phyloP scores from a whole-genome alignment of 177 flowering plant genomes.

The Telopea speciosissima region DNA sequence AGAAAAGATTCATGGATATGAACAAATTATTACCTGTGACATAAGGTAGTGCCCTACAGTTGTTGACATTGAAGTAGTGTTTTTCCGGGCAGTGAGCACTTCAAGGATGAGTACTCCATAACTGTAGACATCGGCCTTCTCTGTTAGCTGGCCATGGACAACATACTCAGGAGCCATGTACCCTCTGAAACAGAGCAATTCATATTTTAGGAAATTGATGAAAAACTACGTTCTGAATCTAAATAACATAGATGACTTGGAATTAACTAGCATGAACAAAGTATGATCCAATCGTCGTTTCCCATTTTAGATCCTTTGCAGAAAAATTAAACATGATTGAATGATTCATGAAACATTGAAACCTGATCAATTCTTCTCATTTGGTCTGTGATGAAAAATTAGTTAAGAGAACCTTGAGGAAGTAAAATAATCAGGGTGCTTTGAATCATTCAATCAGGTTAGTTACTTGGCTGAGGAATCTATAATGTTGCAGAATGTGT shows the following conservation, averaged over 20 bases:
- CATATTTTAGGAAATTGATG: neutral
- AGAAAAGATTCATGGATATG: neutral
- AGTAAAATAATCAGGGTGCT: too few relatives aligned
- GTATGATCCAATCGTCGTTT: too few relatives aligned
- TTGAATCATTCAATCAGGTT: too few relatives aligned
- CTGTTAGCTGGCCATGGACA: conserved; percentile 17
- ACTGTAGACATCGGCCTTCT: conserved; percentile 21
- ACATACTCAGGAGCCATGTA: conserved; percentile 22
- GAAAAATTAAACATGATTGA: neutral
- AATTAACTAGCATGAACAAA: too few relatives aligned
- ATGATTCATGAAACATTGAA: neutral
- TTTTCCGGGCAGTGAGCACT: conserved; percentile 16
- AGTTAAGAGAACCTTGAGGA: too few relatives aligned
- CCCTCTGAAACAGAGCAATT: conserved; percentile 11
- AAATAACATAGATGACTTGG: too few relatives aligned
- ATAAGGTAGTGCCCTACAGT: neutral
- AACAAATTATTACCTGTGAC: neutral
- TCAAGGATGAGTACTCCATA: conserved; percentile 20
- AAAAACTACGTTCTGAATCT: neutral
- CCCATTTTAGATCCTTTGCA: too few relatives aligned
- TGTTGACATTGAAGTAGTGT: conserved; percentile 8
- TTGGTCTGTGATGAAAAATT: too few relatives aligned
- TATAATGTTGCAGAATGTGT: too few relatives aligned
- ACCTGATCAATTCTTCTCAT: too few relatives aligned
- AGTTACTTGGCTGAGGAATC: too few relatives aligned